Base-by-base conservation (phyloP, 192 early-diverging fungal species). In the Chytriomyces sp. region DNA sequence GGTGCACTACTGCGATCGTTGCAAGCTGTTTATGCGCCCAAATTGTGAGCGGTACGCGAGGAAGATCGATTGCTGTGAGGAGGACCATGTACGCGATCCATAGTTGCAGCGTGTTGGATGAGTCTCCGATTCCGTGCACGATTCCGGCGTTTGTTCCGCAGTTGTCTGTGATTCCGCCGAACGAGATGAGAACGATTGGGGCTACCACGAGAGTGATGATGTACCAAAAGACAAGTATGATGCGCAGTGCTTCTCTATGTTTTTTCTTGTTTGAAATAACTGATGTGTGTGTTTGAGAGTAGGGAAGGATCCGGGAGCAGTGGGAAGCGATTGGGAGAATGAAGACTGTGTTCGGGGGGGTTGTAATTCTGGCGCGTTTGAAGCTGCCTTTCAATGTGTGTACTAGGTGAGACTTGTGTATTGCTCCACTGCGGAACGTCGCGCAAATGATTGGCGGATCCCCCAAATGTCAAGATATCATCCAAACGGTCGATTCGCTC, bases 51-150 rank as follows among this genome's bases (percentile, higher is more conserved):
- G 35, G 61, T 7, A 45, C 23, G 7, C 71, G 53, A 62, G 71
- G 71, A 7, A 61, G n/a, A 62, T 73, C 71, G n/a, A 73, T 2
- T 7, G 26, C 24, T 3, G 71, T 73, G 3, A 73, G 43, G 20
- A 73, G n/a, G 18, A 62, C 24, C 71, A 73, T 73, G 45, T 62
- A 60, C 20, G 46, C 59, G 59, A 73, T n/a, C 60, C 57, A 73
- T 8, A 45, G 43, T 45, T 43, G 18, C 18, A 62, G 43, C 20
- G 71, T 62, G 20, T 73, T 24, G 7, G 7, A 9, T 5, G 24
- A 18, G 45, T 73, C 60, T 44, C 60, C 71, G 20, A 73, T 23
- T 44, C 53, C 71, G 44, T 43, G 53, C 3, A 62, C 71, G 16
- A 73, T 10, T 7, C 28, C 10, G 18, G 53, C 28, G 45, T 62